These are phyloP conservation scores for Papilionanthe hybrid DNA, from an alignment of 116 monocot genomes.

Conservation along the genomic window DNA sequence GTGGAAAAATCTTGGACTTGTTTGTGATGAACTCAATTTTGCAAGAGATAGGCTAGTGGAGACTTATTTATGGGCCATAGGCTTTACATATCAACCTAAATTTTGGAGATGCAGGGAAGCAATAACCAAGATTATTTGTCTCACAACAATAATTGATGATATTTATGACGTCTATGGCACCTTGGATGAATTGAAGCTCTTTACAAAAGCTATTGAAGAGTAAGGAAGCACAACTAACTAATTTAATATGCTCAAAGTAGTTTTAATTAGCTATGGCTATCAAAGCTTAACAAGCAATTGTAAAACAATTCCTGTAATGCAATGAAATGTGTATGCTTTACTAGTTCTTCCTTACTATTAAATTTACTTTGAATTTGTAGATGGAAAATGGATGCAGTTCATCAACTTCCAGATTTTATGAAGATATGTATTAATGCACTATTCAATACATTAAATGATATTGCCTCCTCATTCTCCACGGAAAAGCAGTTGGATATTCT, in stretches of 20 bases:
- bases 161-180: conserved; percentile 30
- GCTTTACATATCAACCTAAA: conserved; percentile 11
- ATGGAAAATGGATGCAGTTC: conserved; percentile 22
- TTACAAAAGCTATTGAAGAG: conserved; percentile 22
- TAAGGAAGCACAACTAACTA: background rate
- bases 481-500: conserved; percentile 10
- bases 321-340: background rate
- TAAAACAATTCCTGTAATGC: background rate
- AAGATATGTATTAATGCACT: conserved; percentile 16
- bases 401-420: conserved; percentile 36
- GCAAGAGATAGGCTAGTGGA: conserved; percentile 19
- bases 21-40: background rate
- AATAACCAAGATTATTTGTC: conserved; percentile 5
- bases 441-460: conserved; percentile 20
- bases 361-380: conserved; percentile 11
- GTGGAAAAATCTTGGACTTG: conserved; percentile 8
- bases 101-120: conserved; percentile 7
- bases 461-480: background rate
- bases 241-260: background rate
- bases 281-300: background rate
- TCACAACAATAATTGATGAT: conserved; percentile 22
- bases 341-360: background rate
- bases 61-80: conserved; percentile 8
- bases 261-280: too few relatives aligned
- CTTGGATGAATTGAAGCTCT: conserved; percentile 24